Percentiles rank a stretch among this genome's conserved stretches.
These are phyloP conservation scores for Tuber aestivum DNA, from an alignment of 495 filamentous ascomycete genomes.

Conservation along the genomic window DNA sequence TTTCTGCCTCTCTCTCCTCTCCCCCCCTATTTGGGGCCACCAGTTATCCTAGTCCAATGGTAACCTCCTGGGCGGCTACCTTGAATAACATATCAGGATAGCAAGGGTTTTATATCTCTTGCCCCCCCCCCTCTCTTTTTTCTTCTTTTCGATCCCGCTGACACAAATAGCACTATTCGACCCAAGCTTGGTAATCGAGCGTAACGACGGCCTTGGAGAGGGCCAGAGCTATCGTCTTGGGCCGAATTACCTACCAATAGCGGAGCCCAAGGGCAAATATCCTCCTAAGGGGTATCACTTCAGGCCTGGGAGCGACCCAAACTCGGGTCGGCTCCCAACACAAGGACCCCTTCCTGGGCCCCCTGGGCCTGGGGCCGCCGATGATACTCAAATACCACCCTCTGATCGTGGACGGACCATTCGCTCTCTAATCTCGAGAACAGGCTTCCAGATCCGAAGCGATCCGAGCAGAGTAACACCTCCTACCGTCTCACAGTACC, in stretches of 20 bases:
- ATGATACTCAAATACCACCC: not conserved
- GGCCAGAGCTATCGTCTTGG: conserved; percentile 39
- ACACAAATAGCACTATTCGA: conserved; percentile 25
- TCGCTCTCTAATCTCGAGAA: not conserved
- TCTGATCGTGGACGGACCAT: not conserved
- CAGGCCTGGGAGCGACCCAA: conserved; percentile 5
- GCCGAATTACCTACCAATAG: conserved; percentile 29
- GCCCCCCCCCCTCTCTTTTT: too few species aligned
- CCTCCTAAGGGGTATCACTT: not conserved
- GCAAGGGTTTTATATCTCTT: not conserved
- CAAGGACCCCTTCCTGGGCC: not conserved
- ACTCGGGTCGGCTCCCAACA: conserved; percentile 13
- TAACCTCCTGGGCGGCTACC: not conserved
- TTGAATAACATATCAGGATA: not conserved
- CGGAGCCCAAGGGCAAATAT: not conserved
- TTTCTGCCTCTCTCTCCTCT: not conserved
- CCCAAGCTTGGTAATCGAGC: conserved; percentile 27
- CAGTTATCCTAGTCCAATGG: not conserved
- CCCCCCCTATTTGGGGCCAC: not conserved
- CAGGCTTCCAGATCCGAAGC: not conserved
- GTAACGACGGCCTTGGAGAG: conserved; percentile 39
- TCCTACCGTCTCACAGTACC: not conserved
- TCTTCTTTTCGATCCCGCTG: not conserved
- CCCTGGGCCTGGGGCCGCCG: not conserved
- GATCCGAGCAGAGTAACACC: not conserved